These are phyloP conservation scores for Stevia rebaudiana DNA, from an alignment of 140 eudicot genomes.

Conservation along the genomic window DNA sequence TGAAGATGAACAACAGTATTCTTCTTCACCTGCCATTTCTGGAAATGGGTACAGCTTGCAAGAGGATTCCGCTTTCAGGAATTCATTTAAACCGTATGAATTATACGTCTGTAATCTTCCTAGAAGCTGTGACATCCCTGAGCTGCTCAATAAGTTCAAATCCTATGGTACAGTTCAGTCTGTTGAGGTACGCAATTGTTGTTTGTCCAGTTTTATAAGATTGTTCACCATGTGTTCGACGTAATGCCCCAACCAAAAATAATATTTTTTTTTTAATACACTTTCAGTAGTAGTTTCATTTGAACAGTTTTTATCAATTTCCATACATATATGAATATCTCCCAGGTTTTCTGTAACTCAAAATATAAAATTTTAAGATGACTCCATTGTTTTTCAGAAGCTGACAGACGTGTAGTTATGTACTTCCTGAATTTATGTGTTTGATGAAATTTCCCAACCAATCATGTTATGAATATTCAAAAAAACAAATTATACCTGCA, in stretches of 20 bases:
- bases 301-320: neutral
- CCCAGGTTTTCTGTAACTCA: neutral
- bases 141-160: constrained; percentile 26
- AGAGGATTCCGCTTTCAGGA: constrained; percentile 29
- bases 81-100: constrained; percentile 27
- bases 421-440: neutral
- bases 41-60: constrained; percentile 32
- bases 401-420: neutral
- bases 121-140: constrained; percentile 31
- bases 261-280: neutral
- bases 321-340: neutral
- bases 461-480: neutral
- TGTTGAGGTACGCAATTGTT: constrained; percentile 28
- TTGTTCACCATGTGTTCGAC: constrained; percentile 15
- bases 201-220: neutral
- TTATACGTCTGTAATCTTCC: constrained; percentile 43
- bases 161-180: constrained; percentile 41
- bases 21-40: no score
- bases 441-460: constrained; percentile 5
- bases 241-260: constrained; percentile 11
- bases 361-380: neutral
- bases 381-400: neutral
- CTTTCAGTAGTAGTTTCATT: neutral
- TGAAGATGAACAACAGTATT: constrained; percentile 17
- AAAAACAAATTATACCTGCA: neutral